Evolutionary conservation across 2,329 filamentous ascomycete genomes (phyloP).

Genomic region (Alternaria sp.): DNA sequence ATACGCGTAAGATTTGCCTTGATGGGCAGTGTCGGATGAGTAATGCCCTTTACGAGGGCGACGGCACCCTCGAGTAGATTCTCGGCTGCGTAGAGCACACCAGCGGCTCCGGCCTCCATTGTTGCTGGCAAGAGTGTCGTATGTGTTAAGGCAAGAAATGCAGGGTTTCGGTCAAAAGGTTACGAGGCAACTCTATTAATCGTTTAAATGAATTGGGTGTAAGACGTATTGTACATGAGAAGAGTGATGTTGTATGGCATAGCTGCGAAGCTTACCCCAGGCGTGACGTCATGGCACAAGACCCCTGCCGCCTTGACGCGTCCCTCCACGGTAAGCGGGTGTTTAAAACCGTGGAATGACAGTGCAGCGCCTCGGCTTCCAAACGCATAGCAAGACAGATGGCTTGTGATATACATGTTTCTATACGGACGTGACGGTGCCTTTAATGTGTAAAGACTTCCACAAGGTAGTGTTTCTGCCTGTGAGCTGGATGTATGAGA

Average conservation of each 20-base stretch:
- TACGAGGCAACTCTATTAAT: not conserved
- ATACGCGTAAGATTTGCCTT: constrained; percentile 62
- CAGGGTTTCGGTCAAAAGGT: not conserved
- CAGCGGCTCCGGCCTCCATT: constrained; percentile 51
- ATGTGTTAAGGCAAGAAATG: not conserved
- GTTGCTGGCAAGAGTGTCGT: constrained; percentile 49
- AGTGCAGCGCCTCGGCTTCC: not conserved
- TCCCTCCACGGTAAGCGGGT: not conserved
- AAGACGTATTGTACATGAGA: not conserved
- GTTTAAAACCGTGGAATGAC: not conserved
- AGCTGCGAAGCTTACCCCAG: constrained; percentile 12
- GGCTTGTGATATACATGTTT: not conserved
- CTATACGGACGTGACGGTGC: not conserved
- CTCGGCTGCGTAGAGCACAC: constrained; percentile 51
- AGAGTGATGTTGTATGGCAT: constrained; percentile 18
- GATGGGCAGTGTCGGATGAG: constrained; percentile 61
- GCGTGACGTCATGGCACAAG: constrained; percentile 19
- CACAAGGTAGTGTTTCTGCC: not conserved
- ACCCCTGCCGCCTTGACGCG: constrained; percentile 7
- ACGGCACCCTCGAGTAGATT: constrained; percentile 52
- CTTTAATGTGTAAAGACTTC: not conserved
- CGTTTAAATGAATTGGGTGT: not conserved
- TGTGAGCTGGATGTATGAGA: not conserved
- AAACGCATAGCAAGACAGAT: not conserved
- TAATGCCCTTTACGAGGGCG: constrained; percentile 58